A percentile compares a stretch with the other conserved stretches of the same genome.
Conservation (phyloP, 108 stramenopile genomes). For the Skeletonema grethae region DNA sequence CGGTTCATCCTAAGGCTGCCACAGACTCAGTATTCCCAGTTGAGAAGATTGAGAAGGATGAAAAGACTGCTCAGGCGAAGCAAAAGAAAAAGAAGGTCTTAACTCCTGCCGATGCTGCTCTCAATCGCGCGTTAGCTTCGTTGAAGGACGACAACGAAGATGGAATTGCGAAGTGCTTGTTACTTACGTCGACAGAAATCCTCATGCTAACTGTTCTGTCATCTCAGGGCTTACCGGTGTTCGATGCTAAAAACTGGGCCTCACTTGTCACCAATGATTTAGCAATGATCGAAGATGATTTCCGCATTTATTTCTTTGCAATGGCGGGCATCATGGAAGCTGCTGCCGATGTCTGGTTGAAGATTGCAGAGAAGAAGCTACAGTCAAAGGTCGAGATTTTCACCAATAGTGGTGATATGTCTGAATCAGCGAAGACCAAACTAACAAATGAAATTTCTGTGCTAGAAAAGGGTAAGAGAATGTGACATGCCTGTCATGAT, state of each 20-base stretch:
- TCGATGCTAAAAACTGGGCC: slow-evolving; percentile 43
- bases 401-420: slow-evolving; percentile 1
- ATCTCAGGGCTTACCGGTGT: slow-evolving; percentile 63
- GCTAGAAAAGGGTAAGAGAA: slow-evolving; percentile 28
- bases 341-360: slow-evolving; percentile 50
- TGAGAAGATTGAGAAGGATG: slow-evolving; percentile 22
- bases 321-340: slow-evolving; percentile 40
- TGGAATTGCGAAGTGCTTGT: slow-evolving; percentile 18
- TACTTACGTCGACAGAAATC: slow-evolving; percentile 57
- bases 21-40: slow-evolving; percentile 37
- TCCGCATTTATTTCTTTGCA: slow-evolving; percentile 38
- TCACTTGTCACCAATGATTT: slow-evolving; percentile 30
- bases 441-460: slow-evolving; percentile 27
- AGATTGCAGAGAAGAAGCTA: slow-evolving; percentile 35
- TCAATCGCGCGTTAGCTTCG: slow-evolving; percentile 33
- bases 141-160: slow-evolving; percentile 20
- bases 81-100: slow-evolving; percentile 41
- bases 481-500: neutral
- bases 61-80: slow-evolving; percentile 31
- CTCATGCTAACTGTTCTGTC: slow-evolving; percentile 62
- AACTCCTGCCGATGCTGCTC: slow-evolving; percentile 45
- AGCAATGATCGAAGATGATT: slow-evolving; percentile 26
- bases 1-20: slow-evolving; percentile 32
- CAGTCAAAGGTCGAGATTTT: slow-evolving; percentile 9
- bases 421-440: slow-evolving; percentile 16